Base-by-base conservation (phyloP, 1,284 basidiomycete species). In the Rhodofomes roseus region DNA sequence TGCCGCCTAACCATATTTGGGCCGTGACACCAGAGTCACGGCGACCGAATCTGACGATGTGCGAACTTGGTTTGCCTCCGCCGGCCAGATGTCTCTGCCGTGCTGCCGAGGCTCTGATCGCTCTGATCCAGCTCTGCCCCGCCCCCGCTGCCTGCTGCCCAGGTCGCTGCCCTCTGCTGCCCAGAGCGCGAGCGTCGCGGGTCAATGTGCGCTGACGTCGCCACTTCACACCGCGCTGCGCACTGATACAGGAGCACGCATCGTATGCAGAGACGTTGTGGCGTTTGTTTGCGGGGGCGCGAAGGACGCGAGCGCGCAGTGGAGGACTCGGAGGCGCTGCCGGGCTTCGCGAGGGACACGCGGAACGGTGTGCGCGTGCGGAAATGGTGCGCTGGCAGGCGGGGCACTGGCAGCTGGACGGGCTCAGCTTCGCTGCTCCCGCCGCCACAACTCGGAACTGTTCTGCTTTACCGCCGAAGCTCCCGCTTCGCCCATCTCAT, bases 401-500 rank as follows among this genome's bases (percentile, higher is more conserved):
- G 43, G 43, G 9, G 43, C n/a, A 4, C 11, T 18, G 36, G 52
- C 22, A 29, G 12, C 18, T 14, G 37, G 37, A 14, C 16, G 37
- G 9, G 20, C 22, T n/a, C 54, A 18, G 25, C 50, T 40, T 54
- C 57, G 37, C 20, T 59, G 40, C 58, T 48, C 40, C 22, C 41
- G 34, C 31, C n/a, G 57, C 63, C 59, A 60, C 58, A 58, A 39
- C 27, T 61, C 62, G 65, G 63, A 63, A 61, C 58, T 59, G 54
- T 54, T 54, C 56, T 59, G 18, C 44, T 57, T 22, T 43, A 57
- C 50, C 50, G 50, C 50, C 50, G 50, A 61, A 34, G 16, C 41
- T 59, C 40, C 51, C 58, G 29, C 57, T 27, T 48, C 25, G 46
- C 46, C 46, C 50, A 22, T 34, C 50, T 52, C 50, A 37, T 52